A percentile compares a stretch with the other conserved stretches of the same genome.
Evolutionary conservation across 2,329 filamentous ascomycete genomes (phyloP).

Genomic region (Botrytis sinoallii): DNA sequence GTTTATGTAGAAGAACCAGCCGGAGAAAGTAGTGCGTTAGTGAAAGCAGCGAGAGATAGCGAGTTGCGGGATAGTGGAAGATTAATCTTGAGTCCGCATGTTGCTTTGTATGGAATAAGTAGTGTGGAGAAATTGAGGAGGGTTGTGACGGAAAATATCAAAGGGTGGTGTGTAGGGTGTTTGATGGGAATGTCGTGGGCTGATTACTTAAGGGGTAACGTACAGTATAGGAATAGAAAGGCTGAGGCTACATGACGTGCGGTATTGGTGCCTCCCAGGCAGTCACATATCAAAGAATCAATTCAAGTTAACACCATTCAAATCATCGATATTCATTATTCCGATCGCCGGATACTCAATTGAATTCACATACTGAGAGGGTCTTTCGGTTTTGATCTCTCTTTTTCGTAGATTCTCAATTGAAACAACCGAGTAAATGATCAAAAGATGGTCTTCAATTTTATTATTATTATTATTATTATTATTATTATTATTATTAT

Average conservation of each 20-base stretch:
- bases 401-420: neutral
- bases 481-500: too few species aligned
- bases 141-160: constrained; percentile 47
- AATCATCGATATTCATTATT: neutral
- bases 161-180: constrained; percentile 43
- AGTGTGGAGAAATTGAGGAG: constrained; percentile 47
- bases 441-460: neutral
- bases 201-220: neutral
- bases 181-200: constrained; percentile 25
- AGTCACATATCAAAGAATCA: neutral
- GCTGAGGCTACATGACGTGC: neutral
- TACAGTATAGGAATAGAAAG: neutral
- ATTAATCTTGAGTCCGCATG: constrained; percentile 50
- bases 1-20: constrained; percentile 37
- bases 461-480: too few species aligned
- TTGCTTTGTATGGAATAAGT: constrained; percentile 51
- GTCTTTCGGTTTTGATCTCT: neutral
- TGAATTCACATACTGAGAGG: neutral
- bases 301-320: neutral
- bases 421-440: neutral
- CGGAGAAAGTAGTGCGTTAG: constrained; percentile 41
- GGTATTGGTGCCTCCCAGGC: neutral
- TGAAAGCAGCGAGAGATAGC: constrained; percentile 24
- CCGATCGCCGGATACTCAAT: fast-evolving
- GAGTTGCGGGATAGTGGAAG: constrained; percentile 42